These are phyloP conservation scores for Myxozyma melibiosi DNA, from an alignment of 805 yeast genomes.

Conservation along the genomic window DNA sequence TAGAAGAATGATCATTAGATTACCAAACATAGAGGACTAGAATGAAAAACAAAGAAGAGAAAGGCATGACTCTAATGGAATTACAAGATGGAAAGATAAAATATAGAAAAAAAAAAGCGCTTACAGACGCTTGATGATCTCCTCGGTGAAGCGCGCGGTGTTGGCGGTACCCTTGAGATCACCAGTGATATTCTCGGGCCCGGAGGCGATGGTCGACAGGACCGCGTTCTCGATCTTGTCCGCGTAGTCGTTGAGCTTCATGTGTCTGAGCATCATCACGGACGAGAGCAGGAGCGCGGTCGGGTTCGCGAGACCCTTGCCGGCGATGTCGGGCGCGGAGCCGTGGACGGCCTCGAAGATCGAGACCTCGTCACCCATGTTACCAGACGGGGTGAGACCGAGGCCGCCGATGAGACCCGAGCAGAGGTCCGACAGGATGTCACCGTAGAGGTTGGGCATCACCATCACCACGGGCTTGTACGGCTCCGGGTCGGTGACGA, in stretches of 20 bases:
- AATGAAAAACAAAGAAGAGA: background rate
- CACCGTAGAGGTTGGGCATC: slow-evolving; percentile 99
- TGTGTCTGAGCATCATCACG: slow-evolving; percentile 99
- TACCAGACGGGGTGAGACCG: slow-evolving; percentile 98
- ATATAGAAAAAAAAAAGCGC: background rate
- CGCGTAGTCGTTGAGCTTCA: slow-evolving; percentile 83
- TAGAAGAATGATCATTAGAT: no score
- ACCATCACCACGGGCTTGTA: slow-evolving; percentile 91
- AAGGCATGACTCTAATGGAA: background rate
- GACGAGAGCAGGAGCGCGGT: slow-evolving; percentile 95
- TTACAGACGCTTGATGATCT: slow-evolving; percentile 60
- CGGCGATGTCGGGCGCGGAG: slow-evolving; percentile 99
- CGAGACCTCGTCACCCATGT: slow-evolving; percentile 97
- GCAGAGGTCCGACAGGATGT: slow-evolving; percentile 95
- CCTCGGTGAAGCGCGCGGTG: slow-evolving; percentile 86
- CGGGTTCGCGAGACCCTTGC: slow-evolving; percentile 98
- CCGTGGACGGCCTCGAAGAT: slow-evolving; percentile 99
- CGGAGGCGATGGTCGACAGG: slow-evolving; percentile 84
- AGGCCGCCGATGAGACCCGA: slow-evolving; percentile 98
- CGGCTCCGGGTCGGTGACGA: slow-evolving; percentile 81
- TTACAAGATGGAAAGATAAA: background rate
- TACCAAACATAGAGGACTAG: no score
- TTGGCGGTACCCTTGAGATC: slow-evolving; percentile 92
- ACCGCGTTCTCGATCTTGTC: slow-evolving; percentile 87
- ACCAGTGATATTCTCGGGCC: slow-evolving; percentile 93